Base-by-base conservation (phyloP, 2,329 filamentous ascomycete species). In the Monosporascus sp. region DNA sequence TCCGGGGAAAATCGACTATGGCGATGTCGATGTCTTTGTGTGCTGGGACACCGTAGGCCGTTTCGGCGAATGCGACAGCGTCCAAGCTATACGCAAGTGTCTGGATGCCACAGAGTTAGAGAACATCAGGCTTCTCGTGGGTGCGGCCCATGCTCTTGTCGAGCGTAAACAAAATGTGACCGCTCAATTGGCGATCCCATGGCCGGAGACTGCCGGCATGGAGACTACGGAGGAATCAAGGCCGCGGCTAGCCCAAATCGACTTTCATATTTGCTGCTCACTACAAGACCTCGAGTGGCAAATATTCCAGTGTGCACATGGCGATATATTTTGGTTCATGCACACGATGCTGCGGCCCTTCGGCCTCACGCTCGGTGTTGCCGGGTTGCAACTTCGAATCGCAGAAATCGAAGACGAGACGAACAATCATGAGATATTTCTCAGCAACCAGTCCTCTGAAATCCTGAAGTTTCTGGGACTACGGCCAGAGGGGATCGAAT, bases 1-100 rank as follows among this genome's bases (percentile, higher is more conserved):
- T 6, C 50, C 50, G 5, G 45, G 7, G 9, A 52, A 52, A 27
- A 27, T 31, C 4, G 45, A 52, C 24, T 52, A 42, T 34, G 50
- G 50, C 6, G 50, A 52, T 27, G 36, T 52, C 6, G 46, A 52
- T 20, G 27, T 52, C 25, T 48, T 52, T 17, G 50, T 52, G 4
- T 38, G 36, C 17, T 48, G 50, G 50, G 46, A 52, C 18, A 48
- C n/a, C 8, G 24, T 20, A 15, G 41, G 20, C 5, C 7, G 20
- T 20, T 24, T 44, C n/a, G 5, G 17, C 41, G 41, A 24, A 14
- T 44, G 20, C 41, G 11, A 44, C 2, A 24, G 14, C 22, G 22
- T 20, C n/a, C 41, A 20, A 11, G 41, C 17, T 3, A 9, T 27
- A 8, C 44, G 45, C n/a, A 48, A 24, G 18, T 20, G 22, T 2